Evolutionary conservation across 305 asterid species (phyloP), one percentile per base, ranked within the genome.

Genomic region (Solanum chacoense): DNA sequence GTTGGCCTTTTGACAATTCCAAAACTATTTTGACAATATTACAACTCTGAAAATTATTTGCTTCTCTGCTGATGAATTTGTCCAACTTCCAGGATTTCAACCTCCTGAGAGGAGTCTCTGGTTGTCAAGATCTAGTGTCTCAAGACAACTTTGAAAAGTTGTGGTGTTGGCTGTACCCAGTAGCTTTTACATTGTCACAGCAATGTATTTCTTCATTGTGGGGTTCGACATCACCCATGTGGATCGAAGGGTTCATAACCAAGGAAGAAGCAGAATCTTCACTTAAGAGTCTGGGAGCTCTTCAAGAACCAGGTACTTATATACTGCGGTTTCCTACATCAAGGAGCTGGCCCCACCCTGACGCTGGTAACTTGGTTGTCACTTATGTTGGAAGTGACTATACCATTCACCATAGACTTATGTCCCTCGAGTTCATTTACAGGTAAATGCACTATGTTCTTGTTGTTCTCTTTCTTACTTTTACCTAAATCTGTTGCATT

Each of bases 341-440:
- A 36, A 94, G 99, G 92, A 94, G 96, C 94, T 97, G 99, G 99
- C 99, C 99, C 77, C 99, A 97, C 90, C 98, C 99, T 7, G 99
- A 97, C 90, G 96, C 99, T 72, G 99, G 99, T 74, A 94, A 92
- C 91, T 91, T 96, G 73, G 96, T 96, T 0, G 97, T 95, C 40
- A 94, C 98, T 35, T 96, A 95, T 69, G 92, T 97, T 72, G 97
- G 96, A 28, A 90, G 81, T 22, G 98, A 97, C 93, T 92, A 87
- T 86, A 88, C 92, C 87, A 95, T 97, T 89, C 99, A 88, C 92
- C 96, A 96, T 90, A 87, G 94, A 87, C 93, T 96, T 86, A 93
- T 97, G 40, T 95, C 98, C 32, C 92, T 91, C 8, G 98, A 96
- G 91, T 91, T 89, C 92, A 85, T 92, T 32, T 90, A 89, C 92